phyloP scores from a whole-genome alignment of 176 grass and related monocot genomes.

The Microstegium vimineum region DNA sequence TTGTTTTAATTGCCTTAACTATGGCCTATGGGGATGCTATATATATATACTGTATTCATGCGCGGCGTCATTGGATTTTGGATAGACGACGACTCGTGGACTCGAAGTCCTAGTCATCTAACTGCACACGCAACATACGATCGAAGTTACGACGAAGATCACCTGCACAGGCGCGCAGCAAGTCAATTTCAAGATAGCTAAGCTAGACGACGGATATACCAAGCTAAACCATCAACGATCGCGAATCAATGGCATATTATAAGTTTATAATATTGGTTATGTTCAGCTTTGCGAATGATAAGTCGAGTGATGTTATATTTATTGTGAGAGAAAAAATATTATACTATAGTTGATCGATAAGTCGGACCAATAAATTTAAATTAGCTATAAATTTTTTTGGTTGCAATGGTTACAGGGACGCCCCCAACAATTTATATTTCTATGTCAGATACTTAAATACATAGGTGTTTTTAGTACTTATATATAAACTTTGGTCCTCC shows the following conservation, averaged over 20 bases:
- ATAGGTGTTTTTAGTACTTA: too few relatives aligned
- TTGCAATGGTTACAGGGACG: background rate
- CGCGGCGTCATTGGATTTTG: background rate
- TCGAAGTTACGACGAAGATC: background rate
- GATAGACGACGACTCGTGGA: conserved; percentile 4
- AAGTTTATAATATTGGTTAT: too few relatives aligned
- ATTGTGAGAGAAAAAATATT: too few relatives aligned
- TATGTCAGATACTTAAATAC: too few relatives aligned
- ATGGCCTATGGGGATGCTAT: too few relatives aligned
- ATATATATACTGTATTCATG: background rate
- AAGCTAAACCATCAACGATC: background rate
- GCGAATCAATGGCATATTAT: background rate
- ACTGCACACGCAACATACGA: background rate
- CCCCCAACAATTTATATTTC: too few relatives aligned
- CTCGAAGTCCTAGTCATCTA: background rate
- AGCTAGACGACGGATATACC: background rate
- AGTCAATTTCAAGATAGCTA: background rate
- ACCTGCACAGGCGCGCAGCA: background rate
- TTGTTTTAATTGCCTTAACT: background rate
- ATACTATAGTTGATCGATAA: too few relatives aligned
- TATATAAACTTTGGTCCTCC: too few relatives aligned
- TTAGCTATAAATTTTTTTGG: too few relatives aligned
- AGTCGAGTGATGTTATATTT: too few relatives aligned
- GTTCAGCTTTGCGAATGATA: too few relatives aligned
- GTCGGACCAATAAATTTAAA: too few relatives aligned